Base-by-base conservation (phyloP, 2,329 filamentous ascomycete genomes). In the Fusarium solani-melongenae region DNA sequence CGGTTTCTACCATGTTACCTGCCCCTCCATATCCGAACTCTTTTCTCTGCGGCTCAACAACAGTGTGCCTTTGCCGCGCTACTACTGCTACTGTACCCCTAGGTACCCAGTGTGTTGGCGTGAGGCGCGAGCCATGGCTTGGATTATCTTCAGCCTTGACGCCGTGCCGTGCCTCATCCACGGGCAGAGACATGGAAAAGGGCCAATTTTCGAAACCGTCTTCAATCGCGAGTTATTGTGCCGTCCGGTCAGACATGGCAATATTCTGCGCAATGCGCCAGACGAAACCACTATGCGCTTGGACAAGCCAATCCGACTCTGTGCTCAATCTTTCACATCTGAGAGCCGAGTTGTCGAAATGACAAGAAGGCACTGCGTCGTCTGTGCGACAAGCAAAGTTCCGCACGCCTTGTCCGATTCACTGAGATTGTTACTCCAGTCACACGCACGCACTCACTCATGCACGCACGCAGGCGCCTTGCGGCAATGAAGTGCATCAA, bases 371-470 rank as follows among this genome's bases (percentile, higher is more conserved):
- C 12, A 29, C 20, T 29, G 33, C 44, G 51, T 29, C 55, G 44
- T 62, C 49, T 56, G 56, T 65, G 49, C 58, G 70, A 33, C 39
- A 61, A 60, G 34, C 38, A 53, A 53, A 11, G 33, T 66, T 22
- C 56, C 22, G 29, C 15, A 33, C 20, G 14, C 29, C 27, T 39
- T 55, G 27, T 39, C n/a, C 44, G n/a, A 46, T 39, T 55, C 24
- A 22, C 55, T 56, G 46, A 62, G 12, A 29, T 33, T 55, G 34
- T 24, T 56, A 17, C 34, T 39, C 24, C 14, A 27, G 38, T 46
- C 38, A 11, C 49, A 53, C 27, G 49, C 27, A 53, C 49, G 27
- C 46, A 51, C 46, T 6, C 46, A 51, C 46, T 29, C 27, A 53
- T 53, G 49, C 24, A 31, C 38, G 46, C 36, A 27, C 27, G 34